These are phyloP conservation scores for Ganoderma meredithae DNA, from an alignment of 1,284 basidiomycete species.

Conservation along the genomic window DNA sequence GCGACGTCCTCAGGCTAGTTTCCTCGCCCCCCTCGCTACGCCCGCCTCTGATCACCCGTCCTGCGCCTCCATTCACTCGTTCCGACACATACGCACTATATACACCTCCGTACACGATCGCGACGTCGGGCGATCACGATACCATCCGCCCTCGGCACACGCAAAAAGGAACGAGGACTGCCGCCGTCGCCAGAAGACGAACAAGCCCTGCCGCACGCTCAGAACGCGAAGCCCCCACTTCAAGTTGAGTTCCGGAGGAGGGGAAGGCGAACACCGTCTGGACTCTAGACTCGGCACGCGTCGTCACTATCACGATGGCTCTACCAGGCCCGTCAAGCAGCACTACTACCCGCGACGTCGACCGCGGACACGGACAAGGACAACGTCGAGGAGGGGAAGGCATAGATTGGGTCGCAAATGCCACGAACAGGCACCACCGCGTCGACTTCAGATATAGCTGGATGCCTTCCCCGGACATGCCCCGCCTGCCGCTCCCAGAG, in stretches of 20 bases:
- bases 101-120: background rate
- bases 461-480: constrained; percentile 21
- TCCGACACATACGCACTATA: background rate
- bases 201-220: background rate
- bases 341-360: too few relatives aligned
- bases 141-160: background rate
- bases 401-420: constrained; percentile 18
- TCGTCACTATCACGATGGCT: background rate
- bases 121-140: background rate
- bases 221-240: constrained; percentile 9
- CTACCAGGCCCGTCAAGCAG: constrained; percentile 1
- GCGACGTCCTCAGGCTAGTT: background rate
- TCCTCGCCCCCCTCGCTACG: background rate
- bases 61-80: background rate
- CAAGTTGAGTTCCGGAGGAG: background rate
- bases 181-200: constrained; percentile 5
- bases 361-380: background rate
- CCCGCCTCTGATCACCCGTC: constrained; percentile 6
- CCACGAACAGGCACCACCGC: constrained; percentile 15
- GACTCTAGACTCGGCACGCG: too few relatives aligned
- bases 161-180: background rate
- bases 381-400: background rate
- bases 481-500: constrained; percentile 8
- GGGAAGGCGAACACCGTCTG: background rate
- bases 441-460: constrained; percentile 26